Conservation (phyloP, 2,329 filamentous ascomycete genomes). For the Penicillium sp. region DNA sequence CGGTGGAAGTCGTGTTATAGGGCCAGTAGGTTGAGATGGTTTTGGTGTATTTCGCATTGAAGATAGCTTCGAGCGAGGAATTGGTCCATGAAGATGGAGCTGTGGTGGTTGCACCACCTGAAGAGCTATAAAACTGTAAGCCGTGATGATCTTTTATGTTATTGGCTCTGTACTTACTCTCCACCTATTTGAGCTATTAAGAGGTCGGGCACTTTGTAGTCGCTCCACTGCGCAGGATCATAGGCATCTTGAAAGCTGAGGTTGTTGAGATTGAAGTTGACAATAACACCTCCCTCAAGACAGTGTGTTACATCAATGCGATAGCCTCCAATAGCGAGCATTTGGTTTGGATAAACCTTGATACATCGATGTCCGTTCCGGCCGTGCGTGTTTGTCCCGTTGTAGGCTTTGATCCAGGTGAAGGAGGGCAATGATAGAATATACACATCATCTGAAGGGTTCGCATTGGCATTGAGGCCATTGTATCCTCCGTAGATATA, state of each 20-base stretch:
- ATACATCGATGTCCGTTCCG: constrained; percentile 19
- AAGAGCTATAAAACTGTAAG: constrained; percentile 17
- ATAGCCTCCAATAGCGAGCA: constrained; percentile 16
- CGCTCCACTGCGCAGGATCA: constrained; percentile 13
- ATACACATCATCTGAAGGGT: constrained; percentile 42
- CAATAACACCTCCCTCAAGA: constrained; percentile 16
- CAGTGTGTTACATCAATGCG: constrained; percentile 9
- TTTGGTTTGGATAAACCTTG: constrained; percentile 21
- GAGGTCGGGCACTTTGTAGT: constrained; percentile 15
- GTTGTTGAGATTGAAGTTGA: constrained; percentile 20
- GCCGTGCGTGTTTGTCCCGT: constrained; percentile 16
- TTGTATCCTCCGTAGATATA: constrained; percentile 52
- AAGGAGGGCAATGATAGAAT: constrained; percentile 24
- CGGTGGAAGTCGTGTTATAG: constrained; percentile 44
- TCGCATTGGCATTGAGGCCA: constrained; percentile 27
- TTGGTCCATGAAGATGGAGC: constrained; percentile 48
- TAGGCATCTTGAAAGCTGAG: constrained; percentile 17
- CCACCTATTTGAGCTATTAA: constrained; percentile 37
- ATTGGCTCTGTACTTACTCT: constrained; percentile 23
- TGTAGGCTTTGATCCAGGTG: constrained; percentile 20
- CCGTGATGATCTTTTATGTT: neutral
- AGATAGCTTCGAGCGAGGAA: constrained; percentile 52
- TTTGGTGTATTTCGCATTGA: constrained; percentile 56
- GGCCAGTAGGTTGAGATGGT: constrained; percentile 61
- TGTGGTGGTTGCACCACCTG: constrained; percentile 32